Base-by-base conservation (phyloP, 192 early-diverging fungal species). In the Backusella australiensis region DNA sequence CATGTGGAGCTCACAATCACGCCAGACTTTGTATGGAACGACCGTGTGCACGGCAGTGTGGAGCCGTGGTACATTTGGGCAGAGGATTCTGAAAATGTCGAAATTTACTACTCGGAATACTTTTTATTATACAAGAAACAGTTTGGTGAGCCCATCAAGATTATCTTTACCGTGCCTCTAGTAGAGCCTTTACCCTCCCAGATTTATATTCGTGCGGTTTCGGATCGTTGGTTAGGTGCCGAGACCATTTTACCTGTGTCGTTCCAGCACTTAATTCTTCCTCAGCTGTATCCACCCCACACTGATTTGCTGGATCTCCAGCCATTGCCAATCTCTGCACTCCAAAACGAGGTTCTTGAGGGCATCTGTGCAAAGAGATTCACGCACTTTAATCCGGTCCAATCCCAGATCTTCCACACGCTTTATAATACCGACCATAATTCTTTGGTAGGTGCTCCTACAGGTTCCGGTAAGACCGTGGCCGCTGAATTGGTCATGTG, bases 401-500 rank as follows among this genome's bases (percentile, higher is more conserved):
- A 99, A 83, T 98, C 98, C 3, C 98, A 99, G 80, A 92, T 99
- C 53, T 99, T 99, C 89, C 96, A 99, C 74, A 97, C 97, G 0
- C 86, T 98, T 19, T 99, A 99, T 78, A 89, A 88, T 72, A 93
- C 94, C 14, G 70, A 89, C 8, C 86, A 93, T 75, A 98, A 99
- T 83, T 90, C 91, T 1, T 86, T 99, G 14, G 86, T 99, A 12
- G 97, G 97, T 70, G 97, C 98, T 3, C 96, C 98, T 6, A 98
- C 98, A 2, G 98, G 98, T 36, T 98, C 97, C 17, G 98, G 98
- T 70, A 99, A 99, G 79, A 98, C 98, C 1, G 91, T 99, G 35
- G 94, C 96, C 4, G 97, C 98, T 2, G 97, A 99, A 79, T 82
- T 99, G 44, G 96, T 97, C 1, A 90, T 99, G 91, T 98, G 96